These are phyloP conservation scores for Salix udensis DNA, from an alignment of 345 rosid species.

Conservation along the genomic window DNA sequence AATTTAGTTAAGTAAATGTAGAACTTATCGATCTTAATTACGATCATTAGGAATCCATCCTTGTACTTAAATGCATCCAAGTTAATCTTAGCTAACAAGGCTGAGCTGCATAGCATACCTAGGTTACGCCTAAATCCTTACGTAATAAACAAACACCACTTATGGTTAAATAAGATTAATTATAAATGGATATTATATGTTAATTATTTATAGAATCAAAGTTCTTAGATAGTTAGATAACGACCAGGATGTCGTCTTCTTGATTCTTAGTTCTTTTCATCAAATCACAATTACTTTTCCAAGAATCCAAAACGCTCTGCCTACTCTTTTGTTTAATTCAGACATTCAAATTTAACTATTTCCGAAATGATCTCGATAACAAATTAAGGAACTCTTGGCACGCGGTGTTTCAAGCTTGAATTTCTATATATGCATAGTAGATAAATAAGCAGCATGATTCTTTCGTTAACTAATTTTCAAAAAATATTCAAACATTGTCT, in stretches of 20 bases:
- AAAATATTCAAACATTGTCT: not conserved
- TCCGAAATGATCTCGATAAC: not conserved
- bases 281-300: not conserved
- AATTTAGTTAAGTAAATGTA: too few species aligned
- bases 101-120: not conserved
- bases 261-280: not conserved
- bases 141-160: not conserved
- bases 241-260: not conserved
- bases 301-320: not conserved
- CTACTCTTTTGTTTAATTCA: too few species aligned
- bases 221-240: not conserved
- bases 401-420: not conserved
- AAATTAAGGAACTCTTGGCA: not conserved
- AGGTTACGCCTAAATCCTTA: not conserved
- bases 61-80: not conserved
- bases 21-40: not conserved
- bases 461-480: not conserved
- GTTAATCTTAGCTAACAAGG: not conserved
- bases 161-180: not conserved
- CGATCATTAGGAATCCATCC: not conserved
- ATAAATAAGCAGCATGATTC: not conserved
- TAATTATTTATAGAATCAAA: not conserved
- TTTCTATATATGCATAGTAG: not conserved
- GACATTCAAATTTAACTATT: not conserved
- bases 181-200: not conserved